Evolutionary conservation across 202 grass and related monocot genomes (phyloP).

Genomic region (Digitaria exilis): DNA sequence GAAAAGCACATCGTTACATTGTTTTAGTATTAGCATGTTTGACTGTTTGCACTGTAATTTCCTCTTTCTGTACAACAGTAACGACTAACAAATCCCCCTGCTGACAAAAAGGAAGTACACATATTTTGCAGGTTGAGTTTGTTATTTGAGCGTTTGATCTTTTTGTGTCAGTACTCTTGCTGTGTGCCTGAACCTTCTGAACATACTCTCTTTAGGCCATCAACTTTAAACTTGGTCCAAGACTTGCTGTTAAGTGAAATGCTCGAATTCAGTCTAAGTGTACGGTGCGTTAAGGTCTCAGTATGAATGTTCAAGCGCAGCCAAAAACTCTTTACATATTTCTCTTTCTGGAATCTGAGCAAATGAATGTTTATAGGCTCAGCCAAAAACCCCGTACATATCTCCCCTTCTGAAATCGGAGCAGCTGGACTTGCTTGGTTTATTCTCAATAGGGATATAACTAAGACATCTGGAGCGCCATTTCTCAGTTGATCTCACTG

Average conservation of each 20-base stretch:
- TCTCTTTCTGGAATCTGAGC: background rate
- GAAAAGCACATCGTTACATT: background rate
- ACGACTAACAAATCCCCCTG: background rate
- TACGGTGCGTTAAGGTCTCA: background rate
- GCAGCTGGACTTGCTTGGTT: background rate
- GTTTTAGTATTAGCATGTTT: constrained; percentile 1
- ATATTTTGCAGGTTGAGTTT: constrained; percentile 9
- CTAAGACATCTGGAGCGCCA: background rate
- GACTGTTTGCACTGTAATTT: background rate
- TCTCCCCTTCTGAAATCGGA: background rate
- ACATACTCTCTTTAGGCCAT: background rate
- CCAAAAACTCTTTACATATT: background rate
- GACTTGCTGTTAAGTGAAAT: background rate
- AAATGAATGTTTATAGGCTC: background rate
- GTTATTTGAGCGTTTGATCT: background rate
- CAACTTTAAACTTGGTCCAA: constrained; percentile 1
- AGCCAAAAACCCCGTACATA: background rate
- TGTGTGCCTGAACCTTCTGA: background rate
- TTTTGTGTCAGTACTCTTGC: background rate
- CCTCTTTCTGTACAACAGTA: background rate
- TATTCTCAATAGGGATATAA: constrained; percentile 4
- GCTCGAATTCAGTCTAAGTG: constrained; percentile 6
- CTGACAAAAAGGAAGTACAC: background rate
- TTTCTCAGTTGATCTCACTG: background rate
- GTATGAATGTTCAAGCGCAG: background rate